Base-by-base conservation (phyloP, 2,329 filamentous ascomycete species). In the Trichothecium sympodiale region DNA sequence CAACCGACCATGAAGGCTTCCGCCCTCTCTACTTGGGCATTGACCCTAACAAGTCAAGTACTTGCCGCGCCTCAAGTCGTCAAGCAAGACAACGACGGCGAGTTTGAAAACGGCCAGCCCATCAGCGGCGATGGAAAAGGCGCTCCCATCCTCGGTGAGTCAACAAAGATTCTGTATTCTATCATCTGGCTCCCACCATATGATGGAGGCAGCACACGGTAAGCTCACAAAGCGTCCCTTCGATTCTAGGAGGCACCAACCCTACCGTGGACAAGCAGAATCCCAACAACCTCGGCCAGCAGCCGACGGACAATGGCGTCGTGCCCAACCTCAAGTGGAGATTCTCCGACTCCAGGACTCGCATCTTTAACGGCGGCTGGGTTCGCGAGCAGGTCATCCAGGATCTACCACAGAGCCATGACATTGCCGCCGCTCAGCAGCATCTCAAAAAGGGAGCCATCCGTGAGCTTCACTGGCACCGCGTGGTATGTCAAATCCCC, bases 271-370 rank as follows among this genome's bases (percentile, higher is more conserved):
- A 82, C 45, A 53, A 73, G 3, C 65, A 75, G 41, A 80, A 81
- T 45, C 77, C 77, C 0, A 70, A 75, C 41, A 76, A 77, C 46
- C 65, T 83, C 1, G 75, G 73, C 12, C 63, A 64, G 32, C 69
- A 80, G 45, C 59, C 64, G 13, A 81, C 77, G 2, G 78, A 83
- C 48, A 65, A 62, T 33, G 79, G 78, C 13, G 58, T 68, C 9
- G 77, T 83, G 1, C 71, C 73, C 0, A 83, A 82, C 48, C 59
- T 81, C 44, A 82, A 81, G 51, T 74, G 77, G 78, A 71, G 73
- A 36, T 82, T 83, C 55, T 80, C 75, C 1, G 72, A 80, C 51
- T 80, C 75, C 17, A 77, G 74, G 56, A 77, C 74, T 2, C 65
- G 65, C 17, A 62, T 81, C 26, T 62, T 76, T 35, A 68, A 67